Conservation (phyloP, 2,329 filamentous ascomycete species). For the Hysterium pulicare region DNA sequence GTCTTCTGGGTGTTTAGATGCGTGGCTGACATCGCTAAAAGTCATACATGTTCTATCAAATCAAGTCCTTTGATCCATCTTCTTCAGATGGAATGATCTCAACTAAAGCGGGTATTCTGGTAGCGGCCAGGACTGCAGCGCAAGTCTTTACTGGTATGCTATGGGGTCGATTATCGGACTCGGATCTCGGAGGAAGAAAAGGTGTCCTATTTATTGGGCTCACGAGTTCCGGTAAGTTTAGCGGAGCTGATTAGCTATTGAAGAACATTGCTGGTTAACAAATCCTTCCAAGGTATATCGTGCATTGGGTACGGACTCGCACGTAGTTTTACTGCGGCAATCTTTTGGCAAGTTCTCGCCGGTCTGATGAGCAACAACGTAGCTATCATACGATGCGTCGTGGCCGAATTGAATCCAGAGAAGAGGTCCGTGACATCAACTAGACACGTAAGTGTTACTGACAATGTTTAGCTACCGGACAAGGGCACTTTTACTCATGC, state of each 20-base stretch:
- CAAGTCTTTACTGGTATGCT: constrained; percentile 76
- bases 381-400: constrained; percentile 67
- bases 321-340: constrained; percentile 55
- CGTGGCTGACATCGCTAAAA: not conserved
- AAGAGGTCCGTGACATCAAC: constrained; percentile 65
- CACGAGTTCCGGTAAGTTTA: constrained; percentile 60
- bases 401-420: constrained; percentile 64
- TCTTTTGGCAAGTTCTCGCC: constrained; percentile 61
- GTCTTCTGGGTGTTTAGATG: not conserved
- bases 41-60: constrained; percentile 79
- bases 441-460: constrained; percentile 37
- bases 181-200: constrained; percentile 65
- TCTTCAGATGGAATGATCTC: constrained; percentile 60
- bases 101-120: constrained; percentile 68
- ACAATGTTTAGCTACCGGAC: constrained; percentile 55
- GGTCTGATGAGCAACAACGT: constrained; percentile 67
- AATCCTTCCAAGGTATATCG: not conserved
- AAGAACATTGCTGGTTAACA: not conserved
- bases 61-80: constrained; percentile 65
- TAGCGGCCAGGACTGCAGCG: constrained; percentile 71
- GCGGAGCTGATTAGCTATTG: constrained; percentile 20
- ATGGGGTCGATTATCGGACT: constrained; percentile 68
- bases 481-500: constrained; percentile 58
- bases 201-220: constrained; percentile 71
- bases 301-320: constrained; percentile 62